Conservation (phyloP, 2,329 filamentous ascomycete genomes). For the Hypoxylon sp. region DNA sequence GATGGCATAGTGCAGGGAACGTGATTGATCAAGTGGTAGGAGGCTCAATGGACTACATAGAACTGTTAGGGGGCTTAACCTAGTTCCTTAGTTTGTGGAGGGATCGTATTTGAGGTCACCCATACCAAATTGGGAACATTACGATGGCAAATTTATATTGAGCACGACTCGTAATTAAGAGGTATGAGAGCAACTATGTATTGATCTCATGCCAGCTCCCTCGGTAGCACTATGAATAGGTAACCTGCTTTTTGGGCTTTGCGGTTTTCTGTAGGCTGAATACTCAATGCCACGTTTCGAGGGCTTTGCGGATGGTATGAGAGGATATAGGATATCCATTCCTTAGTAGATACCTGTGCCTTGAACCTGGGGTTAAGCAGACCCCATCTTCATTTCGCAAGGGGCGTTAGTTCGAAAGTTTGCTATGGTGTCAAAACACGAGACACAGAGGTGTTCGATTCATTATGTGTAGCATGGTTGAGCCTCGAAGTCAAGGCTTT, state of each 20-base stretch:
- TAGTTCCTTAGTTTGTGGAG: background rate
- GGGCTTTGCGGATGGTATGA: background rate
- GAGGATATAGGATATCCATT: background rate
- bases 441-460: background rate
- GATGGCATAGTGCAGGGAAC: background rate
- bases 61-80: background rate
- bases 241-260: background rate
- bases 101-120: background rate
- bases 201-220: background rate
- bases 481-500: background rate
- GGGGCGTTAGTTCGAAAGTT: background rate
- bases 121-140: background rate
- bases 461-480: background rate
- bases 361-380: background rate
- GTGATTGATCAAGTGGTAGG: background rate
- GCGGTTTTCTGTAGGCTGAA: background rate
- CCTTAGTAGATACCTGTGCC: background rate
- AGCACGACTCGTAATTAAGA: background rate
- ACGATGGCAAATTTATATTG: background rate
- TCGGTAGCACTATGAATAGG: background rate
- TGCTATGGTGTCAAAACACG: background rate
- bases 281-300: background rate
- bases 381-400: background rate
- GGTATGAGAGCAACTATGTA: background rate
- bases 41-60: background rate